Conservation (phyloP, 352 stramenopile species). For the Blastocystis hominis region DNA sequence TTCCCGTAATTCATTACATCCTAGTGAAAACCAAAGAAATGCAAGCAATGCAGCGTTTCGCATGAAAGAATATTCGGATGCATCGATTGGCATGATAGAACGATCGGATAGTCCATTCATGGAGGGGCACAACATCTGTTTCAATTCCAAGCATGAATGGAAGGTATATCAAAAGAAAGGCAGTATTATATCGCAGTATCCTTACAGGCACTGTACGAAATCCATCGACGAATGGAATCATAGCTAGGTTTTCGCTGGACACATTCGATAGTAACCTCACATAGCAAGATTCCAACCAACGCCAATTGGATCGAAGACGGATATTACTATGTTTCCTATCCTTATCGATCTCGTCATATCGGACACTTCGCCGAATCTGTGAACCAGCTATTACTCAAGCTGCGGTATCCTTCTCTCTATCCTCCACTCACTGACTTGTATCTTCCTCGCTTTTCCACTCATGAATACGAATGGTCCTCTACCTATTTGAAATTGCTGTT, state of each 20-base stretch:
- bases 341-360: slow-evolving; percentile 13
- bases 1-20: no score
- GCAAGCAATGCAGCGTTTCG: not conserved
- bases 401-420: not conserved
- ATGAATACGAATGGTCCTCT: slow-evolving; percentile 32
- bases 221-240: not conserved
- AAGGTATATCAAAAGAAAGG: not conserved
- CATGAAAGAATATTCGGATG: not conserved
- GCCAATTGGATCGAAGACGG: not conserved
- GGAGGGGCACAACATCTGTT: not conserved
- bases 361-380: slow-evolving; percentile 35
- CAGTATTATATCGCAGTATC: no score
- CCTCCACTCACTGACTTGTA: not conserved
- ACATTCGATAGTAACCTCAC: not conserved
- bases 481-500: not conserved
- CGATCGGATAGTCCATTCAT: not conserved
- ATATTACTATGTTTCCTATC: not conserved
- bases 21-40: not conserved
- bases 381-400: slow-evolving; percentile 18
- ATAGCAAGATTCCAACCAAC: not conserved
- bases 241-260: slow-evolving; percentile 3
- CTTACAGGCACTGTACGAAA: not conserved
- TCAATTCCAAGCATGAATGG: not conserved
- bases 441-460: not conserved
- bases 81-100: not conserved